A percentile compares a stretch with the other conserved stretches of the same genome.
These are phyloP conservation scores for Puya raimondii DNA, from an alignment of 176 grass and related monocot genomes.

Conservation along the genomic window DNA sequence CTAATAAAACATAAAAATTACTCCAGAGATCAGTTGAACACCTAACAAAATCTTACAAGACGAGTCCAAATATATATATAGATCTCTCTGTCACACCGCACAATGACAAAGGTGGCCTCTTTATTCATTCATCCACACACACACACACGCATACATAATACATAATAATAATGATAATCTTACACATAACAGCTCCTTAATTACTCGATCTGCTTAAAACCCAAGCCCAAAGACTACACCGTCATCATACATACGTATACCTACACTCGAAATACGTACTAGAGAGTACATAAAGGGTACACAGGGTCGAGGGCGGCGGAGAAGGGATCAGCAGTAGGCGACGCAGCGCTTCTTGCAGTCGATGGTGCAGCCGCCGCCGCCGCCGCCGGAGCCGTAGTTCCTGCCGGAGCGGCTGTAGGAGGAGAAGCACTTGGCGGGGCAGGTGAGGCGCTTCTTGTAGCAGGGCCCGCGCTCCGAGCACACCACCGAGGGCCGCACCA, in stretches of 20 bases:
- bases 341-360: constrained; percentile 90
- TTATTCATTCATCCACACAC: neutral
- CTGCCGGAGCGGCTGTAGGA: constrained; percentile 73
- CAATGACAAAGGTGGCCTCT: neutral
- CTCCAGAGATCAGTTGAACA: neutral
- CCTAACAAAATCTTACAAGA: too few species aligned
- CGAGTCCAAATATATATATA: too few species aligned
- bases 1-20: too few species aligned
- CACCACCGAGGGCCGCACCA: constrained; percentile 42
- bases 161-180: neutral
- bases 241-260: neutral
- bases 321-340: constrained; percentile 42
- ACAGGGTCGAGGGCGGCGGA: neutral
- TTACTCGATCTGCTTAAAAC: neutral
- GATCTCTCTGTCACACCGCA: too few species aligned
- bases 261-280: neutral
- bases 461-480: constrained; percentile 78
- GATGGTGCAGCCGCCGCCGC: constrained; percentile 79
- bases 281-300: neutral
- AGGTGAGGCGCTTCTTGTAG: constrained; percentile 82
- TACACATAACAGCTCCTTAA: neutral
- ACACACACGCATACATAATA: neutral
- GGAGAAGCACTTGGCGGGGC: constrained; percentile 46
- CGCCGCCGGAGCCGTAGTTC: constrained; percentile 59
- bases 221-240: neutral